Conservation (phyloP, 805 yeast genomes). For the Priceomyces melissophilus region DNA sequence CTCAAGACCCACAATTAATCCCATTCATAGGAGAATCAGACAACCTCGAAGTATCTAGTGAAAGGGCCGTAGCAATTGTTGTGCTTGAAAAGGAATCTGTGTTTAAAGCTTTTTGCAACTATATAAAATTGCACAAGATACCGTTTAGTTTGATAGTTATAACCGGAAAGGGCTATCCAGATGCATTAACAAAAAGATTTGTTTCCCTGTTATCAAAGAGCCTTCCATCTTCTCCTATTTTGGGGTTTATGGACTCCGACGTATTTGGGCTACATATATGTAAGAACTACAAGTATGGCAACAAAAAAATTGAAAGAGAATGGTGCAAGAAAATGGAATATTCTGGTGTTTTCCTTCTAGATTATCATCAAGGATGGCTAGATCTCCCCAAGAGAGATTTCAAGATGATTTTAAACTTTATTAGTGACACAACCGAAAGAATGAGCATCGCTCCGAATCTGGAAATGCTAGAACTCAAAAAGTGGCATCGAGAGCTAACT, state of each 20-base stretch:
- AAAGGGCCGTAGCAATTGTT: constrained; percentile 13
- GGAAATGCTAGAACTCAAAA: constrained; percentile 2
- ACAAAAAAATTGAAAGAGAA: constrained; percentile 5
- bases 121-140: constrained; percentile 6
- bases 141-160: constrained; percentile 25
- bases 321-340: constrained; percentile 14
- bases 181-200: constrained; percentile 47
- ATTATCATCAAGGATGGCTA: constrained; percentile 28
- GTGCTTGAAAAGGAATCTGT: constrained; percentile 41
- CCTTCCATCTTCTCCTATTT: constrained; percentile 34
- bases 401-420: constrained; percentile 14
- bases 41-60: not conserved
- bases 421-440: constrained; percentile 5
- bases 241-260: constrained; percentile 60
- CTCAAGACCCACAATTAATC: constrained; percentile 16
- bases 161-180: constrained; percentile 72
- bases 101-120: constrained; percentile 29
- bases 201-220: constrained; percentile 22
- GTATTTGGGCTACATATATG: constrained; percentile 59
- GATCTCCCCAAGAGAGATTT: constrained; percentile 19
- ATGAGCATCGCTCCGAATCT: not conserved
- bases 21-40: constrained; percentile 9
- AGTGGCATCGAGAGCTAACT: constrained; percentile 46
- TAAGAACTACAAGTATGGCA: constrained; percentile 30
- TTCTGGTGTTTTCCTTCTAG: constrained; percentile 43